phyloP scores from a whole-genome alignment of 495 filamentous ascomycete genomes.

The Apodospora peruviana region DNA sequence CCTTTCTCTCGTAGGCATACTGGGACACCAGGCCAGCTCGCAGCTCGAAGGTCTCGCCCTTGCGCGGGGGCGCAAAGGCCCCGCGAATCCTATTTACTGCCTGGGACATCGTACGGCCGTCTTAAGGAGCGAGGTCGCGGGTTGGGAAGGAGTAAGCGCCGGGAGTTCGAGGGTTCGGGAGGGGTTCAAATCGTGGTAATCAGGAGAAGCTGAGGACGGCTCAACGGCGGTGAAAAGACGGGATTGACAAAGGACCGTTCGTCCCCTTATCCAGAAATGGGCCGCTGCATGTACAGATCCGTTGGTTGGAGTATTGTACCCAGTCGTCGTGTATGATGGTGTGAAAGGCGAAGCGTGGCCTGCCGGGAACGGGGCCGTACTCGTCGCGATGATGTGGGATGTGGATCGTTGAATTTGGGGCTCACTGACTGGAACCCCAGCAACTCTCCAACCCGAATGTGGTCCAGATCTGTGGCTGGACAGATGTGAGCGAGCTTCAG shows the following conservation, averaged over 20 bases:
- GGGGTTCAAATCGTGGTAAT: no score
- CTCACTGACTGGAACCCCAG: no score
- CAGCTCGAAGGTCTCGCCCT: constrained; percentile 98
- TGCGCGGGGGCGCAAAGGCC: constrained; percentile 83
- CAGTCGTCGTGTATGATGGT: background rate
- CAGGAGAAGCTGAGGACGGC: no score
- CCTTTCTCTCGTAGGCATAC: constrained; percentile 98
- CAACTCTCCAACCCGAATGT: background rate
- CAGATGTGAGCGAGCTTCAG: no score
- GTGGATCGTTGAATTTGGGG: background rate
- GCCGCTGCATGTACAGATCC: background rate
- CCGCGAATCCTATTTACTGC: constrained; percentile 94
- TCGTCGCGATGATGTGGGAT: constrained; percentile 7
- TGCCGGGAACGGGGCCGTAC: background rate
- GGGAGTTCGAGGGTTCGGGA: constrained; percentile 2
- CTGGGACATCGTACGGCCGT: constrained; percentile 47
- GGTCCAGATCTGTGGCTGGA: no score
- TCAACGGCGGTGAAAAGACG: constrained; percentile 13
- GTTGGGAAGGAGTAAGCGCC: background rate
- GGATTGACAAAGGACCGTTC: background rate
- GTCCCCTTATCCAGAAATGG: background rate
- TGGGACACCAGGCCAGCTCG: constrained; percentile 96
- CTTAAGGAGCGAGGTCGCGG: background rate
- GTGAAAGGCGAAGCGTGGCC: background rate
- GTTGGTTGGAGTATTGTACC: background rate